Conservation (phyloP, 2,329 filamentous ascomycete species). For the Fusarium equiseti region DNA sequence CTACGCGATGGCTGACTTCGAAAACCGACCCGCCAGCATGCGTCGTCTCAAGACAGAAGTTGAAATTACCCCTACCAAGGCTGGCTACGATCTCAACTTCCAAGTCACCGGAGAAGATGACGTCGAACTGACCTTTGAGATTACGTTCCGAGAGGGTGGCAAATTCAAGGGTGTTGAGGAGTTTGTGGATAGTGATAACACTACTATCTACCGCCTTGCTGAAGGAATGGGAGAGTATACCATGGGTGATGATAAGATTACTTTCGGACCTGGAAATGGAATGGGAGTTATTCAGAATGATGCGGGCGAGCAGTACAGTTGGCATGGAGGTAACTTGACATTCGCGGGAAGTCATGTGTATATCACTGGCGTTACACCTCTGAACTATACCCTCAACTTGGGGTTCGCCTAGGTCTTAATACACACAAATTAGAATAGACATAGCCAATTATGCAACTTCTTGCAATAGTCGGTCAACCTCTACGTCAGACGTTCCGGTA, state of each 20-base stretch:
- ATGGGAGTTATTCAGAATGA: slow-evolving; percentile 2
- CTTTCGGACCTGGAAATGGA: slow-evolving; percentile 8
- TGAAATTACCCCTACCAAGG: slow-evolving; percentile 5
- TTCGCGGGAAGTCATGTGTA: slow-evolving; percentile 14
- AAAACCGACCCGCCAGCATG: slow-evolving; percentile 13
- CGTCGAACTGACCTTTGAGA: slow-evolving; percentile 25
- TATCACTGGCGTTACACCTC: slow-evolving; percentile 13
- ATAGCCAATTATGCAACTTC: neutral
- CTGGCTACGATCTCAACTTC: slow-evolving; percentile 17
- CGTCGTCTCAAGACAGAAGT: slow-evolving; percentile 25
- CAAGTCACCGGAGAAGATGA: slow-evolving; percentile 27
- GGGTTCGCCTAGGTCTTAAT: neutral
- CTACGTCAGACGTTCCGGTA: no score
- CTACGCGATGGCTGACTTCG: slow-evolving; percentile 24
- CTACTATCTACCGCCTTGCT: slow-evolving; percentile 2
- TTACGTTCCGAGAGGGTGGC: slow-evolving; percentile 21
- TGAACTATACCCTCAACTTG: slow-evolving; percentile 26
- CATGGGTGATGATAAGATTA: neutral
- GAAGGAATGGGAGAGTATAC: slow-evolving; percentile 17
- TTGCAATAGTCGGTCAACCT: neutral
- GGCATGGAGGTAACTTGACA: slow-evolving; percentile 18
- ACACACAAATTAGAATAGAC: neutral
- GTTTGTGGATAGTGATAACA: slow-evolving; percentile 18
- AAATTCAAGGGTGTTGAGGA: slow-evolving; percentile 21
- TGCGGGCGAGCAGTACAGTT: slow-evolving; percentile 24